Evolutionary conservation across 306 rosid genomes (phyloP).

Genomic region (Pyrus communis): DNA sequence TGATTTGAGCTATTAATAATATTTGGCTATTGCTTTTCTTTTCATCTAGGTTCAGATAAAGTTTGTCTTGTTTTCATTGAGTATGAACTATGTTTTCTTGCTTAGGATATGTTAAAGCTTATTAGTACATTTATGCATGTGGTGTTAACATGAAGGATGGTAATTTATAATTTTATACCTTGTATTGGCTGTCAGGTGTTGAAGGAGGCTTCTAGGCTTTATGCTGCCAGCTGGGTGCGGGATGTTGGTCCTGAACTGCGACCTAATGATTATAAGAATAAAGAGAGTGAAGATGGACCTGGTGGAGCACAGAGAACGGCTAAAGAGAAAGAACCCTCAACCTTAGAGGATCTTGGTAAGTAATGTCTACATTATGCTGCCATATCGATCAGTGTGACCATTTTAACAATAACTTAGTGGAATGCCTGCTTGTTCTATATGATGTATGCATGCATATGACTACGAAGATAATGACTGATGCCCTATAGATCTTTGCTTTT

Average conservation of each 20-base stretch:
- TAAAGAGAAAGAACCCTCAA: conserved; percentile 59
- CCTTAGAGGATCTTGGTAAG: conserved; percentile 83
- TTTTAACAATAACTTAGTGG: not conserved
- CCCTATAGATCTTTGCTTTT: not conserved
- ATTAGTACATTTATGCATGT: too few relatives aligned
- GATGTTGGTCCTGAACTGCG: conserved; percentile 93
- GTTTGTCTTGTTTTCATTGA: not conserved
- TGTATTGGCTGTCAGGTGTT: conserved; percentile 41
- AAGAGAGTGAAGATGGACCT: conserved; percentile 30
- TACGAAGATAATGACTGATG: not conserved
- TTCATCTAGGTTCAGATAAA: not conserved
- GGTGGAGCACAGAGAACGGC: conserved; percentile 29
- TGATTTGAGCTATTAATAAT: not conserved
- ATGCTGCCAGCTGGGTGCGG: conserved; percentile 85
- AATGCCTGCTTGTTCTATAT: not conserved
- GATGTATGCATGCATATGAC: not conserved
- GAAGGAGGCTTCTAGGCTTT: conserved; percentile 76
- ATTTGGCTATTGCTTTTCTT: not conserved
- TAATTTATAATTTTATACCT: not conserved
- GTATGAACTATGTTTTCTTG: not conserved
- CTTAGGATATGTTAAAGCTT: not conserved
- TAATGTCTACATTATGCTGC: not conserved
- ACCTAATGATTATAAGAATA: conserved; percentile 64
- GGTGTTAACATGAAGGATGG: not conserved
- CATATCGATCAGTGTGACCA: not conserved